phyloP scores from a whole-genome alignment of 2,329 filamentous ascomycete species.

The Epichloe hybrida region DNA sequence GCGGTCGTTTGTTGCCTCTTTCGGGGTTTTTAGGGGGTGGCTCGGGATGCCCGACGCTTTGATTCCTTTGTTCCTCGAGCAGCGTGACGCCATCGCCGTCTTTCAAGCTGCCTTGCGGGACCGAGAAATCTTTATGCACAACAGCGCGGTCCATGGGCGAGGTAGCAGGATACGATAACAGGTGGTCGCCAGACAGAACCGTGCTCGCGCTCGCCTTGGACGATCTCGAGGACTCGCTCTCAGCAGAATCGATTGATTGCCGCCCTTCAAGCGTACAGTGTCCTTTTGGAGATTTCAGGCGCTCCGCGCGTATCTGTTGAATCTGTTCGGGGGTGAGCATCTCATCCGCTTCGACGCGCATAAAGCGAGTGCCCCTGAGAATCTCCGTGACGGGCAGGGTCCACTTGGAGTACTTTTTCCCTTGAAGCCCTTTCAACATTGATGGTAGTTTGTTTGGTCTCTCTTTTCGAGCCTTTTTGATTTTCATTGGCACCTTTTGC shows the following conservation, averaged over 20 bases:
- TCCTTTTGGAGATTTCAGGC: neutral
- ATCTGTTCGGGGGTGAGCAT: conserved; percentile 20
- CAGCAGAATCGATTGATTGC: conserved; percentile 1
- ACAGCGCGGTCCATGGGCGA: conserved; percentile 2
- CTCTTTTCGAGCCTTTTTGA: neutral
- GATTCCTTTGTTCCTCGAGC: neutral
- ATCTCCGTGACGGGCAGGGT: conserved; percentile 42
- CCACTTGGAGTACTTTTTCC: conserved; percentile 28
- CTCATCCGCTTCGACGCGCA: conserved; percentile 43
- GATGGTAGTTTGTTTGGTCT: neutral
- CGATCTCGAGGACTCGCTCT: neutral
- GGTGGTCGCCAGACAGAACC: neutral
- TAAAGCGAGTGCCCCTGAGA: conserved; percentile 40
- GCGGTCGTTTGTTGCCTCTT: conserved; percentile 26
- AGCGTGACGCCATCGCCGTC: neutral
- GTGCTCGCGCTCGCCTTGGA: neutral
- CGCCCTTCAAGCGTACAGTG: neutral
- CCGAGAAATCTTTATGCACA: conserved; percentile 1
- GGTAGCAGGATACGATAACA: neutral
- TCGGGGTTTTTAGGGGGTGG: conserved; percentile 2
- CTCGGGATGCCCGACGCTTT: conserved; percentile 13
- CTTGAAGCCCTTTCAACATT: neutral
- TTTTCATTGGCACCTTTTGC: neutral
- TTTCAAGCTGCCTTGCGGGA: neutral
- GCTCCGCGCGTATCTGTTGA: neutral